Conservation (phyloP, 2,329 filamentous ascomycete species). For the Teratosphaeriaceae sp. region DNA sequence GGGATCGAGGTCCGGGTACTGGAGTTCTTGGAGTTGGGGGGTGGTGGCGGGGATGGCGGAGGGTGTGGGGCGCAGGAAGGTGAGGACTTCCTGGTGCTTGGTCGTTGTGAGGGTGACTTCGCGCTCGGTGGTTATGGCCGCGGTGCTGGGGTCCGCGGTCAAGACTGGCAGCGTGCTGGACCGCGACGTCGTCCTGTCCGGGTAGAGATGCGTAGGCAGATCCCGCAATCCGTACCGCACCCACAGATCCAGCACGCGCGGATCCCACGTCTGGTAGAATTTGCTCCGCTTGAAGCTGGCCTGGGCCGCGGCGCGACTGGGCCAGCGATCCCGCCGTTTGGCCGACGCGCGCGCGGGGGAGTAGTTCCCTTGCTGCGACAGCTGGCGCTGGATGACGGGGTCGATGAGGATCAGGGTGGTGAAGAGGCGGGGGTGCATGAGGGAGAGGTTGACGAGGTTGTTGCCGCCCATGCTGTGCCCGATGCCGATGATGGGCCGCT, state of each 20-base stretch:
- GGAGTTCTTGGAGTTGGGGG: slow-evolving; percentile 28
- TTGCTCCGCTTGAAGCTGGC: slow-evolving; percentile 59
- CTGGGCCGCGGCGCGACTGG: slow-evolving; percentile 62
- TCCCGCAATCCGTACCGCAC: slow-evolving; percentile 68
- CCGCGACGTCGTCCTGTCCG: slow-evolving; percentile 28
- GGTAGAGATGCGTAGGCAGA: slow-evolving; percentile 57
- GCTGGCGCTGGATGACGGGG: slow-evolving; percentile 60
- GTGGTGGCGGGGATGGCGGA: too few species aligned
- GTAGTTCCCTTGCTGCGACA: slow-evolving; percentile 35
- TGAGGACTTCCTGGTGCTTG: slow-evolving; percentile 82
- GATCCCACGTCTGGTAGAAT: slow-evolving; percentile 81
- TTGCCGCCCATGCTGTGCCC: slow-evolving; percentile 86
- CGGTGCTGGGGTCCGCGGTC: slow-evolving; percentile 20
- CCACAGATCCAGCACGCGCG: slow-evolving; percentile 69
- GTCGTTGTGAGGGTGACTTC: slow-evolving; percentile 70
- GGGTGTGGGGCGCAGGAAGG: slow-evolving; percentile 60
- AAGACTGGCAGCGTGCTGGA: slow-evolving; percentile 20
- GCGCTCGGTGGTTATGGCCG: slow-evolving; percentile 24
- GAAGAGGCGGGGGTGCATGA: slow-evolving; percentile 76
- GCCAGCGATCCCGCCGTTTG: slow-evolving; percentile 73
- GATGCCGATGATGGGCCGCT: slow-evolving; percentile 73
- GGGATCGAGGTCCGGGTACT: slow-evolving; percentile 36
- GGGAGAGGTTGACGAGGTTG: slow-evolving; percentile 62
- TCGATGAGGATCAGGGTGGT: slow-evolving; percentile 73
- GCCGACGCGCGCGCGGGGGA: slow-evolving; percentile 51